Evolutionary conservation across 345 rosid genomes (phyloP).

Genomic region (Erodium maritimum): DNA sequence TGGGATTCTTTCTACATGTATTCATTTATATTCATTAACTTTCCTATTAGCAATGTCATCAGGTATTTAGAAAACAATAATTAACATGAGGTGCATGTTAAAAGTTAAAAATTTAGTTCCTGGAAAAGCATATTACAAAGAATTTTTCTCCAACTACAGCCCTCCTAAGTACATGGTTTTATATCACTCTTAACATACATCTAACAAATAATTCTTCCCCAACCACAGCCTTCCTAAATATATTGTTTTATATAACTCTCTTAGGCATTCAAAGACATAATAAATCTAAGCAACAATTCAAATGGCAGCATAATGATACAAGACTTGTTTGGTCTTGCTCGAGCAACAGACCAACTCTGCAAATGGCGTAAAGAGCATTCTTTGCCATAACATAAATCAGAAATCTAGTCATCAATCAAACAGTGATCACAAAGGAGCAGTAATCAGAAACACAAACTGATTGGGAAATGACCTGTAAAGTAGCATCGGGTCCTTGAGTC

Average conservation of each 20-base stretch:
- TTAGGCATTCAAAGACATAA: not conserved
- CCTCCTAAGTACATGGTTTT: no score
- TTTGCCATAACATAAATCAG: not conserved
- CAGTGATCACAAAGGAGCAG: not conserved
- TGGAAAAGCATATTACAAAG: no score
- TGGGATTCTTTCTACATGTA: not conserved
- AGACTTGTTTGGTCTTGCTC: not conserved
- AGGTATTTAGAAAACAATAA: no score
- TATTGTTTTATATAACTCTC: not conserved
- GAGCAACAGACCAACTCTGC: not conserved
- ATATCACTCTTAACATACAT: no score
- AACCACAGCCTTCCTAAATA: no score
- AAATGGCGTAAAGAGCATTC: not conserved
- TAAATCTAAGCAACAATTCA: not conserved
- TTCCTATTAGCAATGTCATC: not conserved
- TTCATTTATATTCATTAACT: not conserved
- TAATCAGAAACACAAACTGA: not conserved
- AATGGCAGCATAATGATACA: not conserved
- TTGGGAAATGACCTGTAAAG: conserved; percentile 61
- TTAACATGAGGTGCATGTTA: no score
- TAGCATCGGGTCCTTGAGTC: conserved; percentile 96
- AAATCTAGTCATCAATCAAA: not conserved
- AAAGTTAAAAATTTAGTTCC: no score
- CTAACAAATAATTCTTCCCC: no score
- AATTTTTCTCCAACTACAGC: no score